Percentiles rank a stretch among this genome's conserved stretches.
Conservation (phyloP, 768 basidiomycete genomes). For the Suillus discolor region DNA sequence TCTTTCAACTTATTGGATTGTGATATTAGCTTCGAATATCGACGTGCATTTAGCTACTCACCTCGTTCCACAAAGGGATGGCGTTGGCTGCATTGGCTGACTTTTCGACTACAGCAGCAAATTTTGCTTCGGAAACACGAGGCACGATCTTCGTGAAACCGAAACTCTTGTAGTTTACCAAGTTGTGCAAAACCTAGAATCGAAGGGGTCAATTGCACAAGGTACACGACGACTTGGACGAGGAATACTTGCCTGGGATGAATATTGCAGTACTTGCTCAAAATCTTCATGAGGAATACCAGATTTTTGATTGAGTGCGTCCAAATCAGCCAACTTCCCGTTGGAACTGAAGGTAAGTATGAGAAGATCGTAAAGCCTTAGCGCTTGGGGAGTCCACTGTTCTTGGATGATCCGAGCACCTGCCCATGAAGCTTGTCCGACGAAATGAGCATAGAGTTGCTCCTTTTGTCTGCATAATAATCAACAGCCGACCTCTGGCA, state of each 20-base stretch:
- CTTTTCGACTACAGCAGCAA: constrained; percentile 59
- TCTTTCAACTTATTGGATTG: constrained; percentile 56
- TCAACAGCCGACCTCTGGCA: neutral
- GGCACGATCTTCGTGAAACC: constrained; percentile 88
- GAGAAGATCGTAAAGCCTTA: constrained; percentile 69
- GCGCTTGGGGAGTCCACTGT: constrained; percentile 79
- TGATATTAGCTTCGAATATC: constrained; percentile 1
- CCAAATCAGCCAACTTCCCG: constrained; percentile 59
- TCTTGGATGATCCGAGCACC: constrained; percentile 83
- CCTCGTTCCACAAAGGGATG: constrained; percentile 62
- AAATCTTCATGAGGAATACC: constrained; percentile 63
- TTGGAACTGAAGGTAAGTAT: constrained; percentile 67
- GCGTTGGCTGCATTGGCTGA: constrained; percentile 64
- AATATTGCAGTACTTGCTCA: constrained; percentile 70
- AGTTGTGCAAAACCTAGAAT: constrained; percentile 41
- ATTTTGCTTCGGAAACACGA: constrained; percentile 60
- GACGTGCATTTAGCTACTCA: constrained; percentile 28
- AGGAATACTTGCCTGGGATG: constrained; percentile 55
- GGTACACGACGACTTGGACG: neutral
- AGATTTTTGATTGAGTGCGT: constrained; percentile 51
- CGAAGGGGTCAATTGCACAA: neutral
- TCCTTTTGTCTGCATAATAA: constrained; percentile 58
- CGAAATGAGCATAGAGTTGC: constrained; percentile 77
- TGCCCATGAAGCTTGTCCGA: constrained; percentile 78
- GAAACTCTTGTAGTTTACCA: constrained; percentile 75